Percentiles rank a stretch among this genome's conserved stretches.
Conservation (phyloP, 1,284 basidiomycete genomes). For the Prillingera fragicola region DNA sequence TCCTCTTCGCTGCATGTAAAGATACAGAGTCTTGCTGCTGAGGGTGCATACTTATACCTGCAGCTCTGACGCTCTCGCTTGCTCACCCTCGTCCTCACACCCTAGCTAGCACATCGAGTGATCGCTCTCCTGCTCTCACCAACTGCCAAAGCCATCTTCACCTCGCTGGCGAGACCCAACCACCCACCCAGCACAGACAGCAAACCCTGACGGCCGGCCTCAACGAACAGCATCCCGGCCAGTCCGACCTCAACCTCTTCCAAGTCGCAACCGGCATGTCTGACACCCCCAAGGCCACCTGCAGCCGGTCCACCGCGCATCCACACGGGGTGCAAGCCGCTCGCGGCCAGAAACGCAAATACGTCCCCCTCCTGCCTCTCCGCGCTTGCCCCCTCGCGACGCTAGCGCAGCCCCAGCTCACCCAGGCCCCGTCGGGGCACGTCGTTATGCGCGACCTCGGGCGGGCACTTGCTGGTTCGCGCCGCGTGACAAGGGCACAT, state of each 20-base stretch:
- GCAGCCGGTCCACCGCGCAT: no score
- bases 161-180: neutral
- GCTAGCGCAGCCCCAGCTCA: no score
- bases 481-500: neutral
- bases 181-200: neutral
- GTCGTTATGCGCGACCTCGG: no score
- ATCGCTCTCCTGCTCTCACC: neutral
- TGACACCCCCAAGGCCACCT: neutral
- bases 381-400: no score
- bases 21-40: neutral
- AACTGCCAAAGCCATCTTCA: neutral
- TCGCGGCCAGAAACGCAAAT: no score
- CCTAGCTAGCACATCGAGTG: neutral
- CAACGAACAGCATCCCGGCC: neutral
- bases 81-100: neutral
- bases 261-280: neutral
- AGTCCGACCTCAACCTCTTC: neutral
- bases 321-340: no score
- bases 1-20: neutral
- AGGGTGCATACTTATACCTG: neutral
- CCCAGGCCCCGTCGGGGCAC: no score
- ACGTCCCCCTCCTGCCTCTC: no score
- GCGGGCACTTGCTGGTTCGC: neutral
- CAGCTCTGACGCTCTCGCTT: neutral
- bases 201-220: neutral